These are phyloP conservation scores for Parafenestella ontariensis DNA, from an alignment of 2,329 filamentous ascomycete genomes.

Conservation along the genomic window DNA sequence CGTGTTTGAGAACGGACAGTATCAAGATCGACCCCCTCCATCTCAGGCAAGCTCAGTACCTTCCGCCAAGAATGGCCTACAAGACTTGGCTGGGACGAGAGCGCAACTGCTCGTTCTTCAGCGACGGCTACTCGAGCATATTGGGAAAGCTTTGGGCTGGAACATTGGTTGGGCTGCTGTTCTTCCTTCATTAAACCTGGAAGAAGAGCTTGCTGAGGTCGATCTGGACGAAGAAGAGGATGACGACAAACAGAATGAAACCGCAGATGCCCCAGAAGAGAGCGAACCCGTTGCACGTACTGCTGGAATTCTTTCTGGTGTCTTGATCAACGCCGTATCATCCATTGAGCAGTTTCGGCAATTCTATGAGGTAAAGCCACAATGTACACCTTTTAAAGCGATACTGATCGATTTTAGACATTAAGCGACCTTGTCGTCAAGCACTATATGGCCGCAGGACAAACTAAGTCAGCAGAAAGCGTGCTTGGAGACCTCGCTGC, in stretches of 20 bases:
- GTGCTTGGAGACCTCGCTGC: constrained; percentile 85
- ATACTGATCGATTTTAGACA: constrained; percentile 67
- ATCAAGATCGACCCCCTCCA: constrained; percentile 38
- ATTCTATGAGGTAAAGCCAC: constrained; percentile 47
- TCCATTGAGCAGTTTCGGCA: constrained; percentile 50
- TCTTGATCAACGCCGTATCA: constrained; percentile 42
- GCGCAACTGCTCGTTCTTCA: constrained; percentile 84
- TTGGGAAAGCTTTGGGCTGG: constrained; percentile 78
- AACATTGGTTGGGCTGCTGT: constrained; percentile 71
- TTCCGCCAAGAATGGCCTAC: constrained; percentile 65
- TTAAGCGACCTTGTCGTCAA: constrained; percentile 85
- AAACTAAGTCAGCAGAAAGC: constrained; percentile 77
- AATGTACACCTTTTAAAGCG: background rate
- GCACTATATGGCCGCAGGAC: constrained; percentile 81
- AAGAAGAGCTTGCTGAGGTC: constrained; percentile 47
- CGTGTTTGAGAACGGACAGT: constrained; percentile 49
- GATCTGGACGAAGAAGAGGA: constrained; percentile 42
- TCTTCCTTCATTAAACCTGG: constrained; percentile 29
- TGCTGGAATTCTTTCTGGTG: constrained; percentile 37
- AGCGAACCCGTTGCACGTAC: constrained; percentile 16
- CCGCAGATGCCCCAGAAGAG: constrained; percentile 6
- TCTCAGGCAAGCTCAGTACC: constrained; percentile 26
- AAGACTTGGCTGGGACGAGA: constrained; percentile 81
- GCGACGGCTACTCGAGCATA: constrained; percentile 76
- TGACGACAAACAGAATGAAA: constrained; percentile 22